Conservation (phyloP, 2,329 filamentous ascomycete species). For the Arthroderma sp. region DNA sequence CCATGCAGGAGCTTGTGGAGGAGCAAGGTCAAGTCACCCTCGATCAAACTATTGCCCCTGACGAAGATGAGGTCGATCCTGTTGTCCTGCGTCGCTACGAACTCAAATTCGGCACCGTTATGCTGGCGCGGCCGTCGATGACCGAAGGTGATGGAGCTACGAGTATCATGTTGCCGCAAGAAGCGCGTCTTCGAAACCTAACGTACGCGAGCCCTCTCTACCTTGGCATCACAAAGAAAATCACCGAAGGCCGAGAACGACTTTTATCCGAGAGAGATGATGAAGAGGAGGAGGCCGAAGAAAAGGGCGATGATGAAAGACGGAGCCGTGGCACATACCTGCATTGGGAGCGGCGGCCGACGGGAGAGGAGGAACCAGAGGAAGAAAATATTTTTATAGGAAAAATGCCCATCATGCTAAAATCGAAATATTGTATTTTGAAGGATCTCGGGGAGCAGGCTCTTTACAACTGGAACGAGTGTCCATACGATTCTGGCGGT, state of each 20-base stretch:
- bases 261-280: conserved; percentile 55
- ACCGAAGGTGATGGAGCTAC: conserved; percentile 87
- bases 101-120: conserved; percentile 82
- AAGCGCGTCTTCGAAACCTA: conserved; percentile 86
- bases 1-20: conserved; percentile 85
- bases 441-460: conserved; percentile 71
- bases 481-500: conserved; percentile 93
- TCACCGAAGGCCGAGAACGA: conserved; percentile 69
- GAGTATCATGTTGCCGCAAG: conserved; percentile 76
- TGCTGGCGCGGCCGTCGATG: conserved; percentile 78
- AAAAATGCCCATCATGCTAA: conserved; percentile 94
- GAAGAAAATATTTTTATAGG: conserved; percentile 77
- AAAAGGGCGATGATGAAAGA: conserved; percentile 40
- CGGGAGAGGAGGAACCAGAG: conserved; percentile 40
- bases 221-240: conserved; percentile 72
- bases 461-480: conserved; percentile 86
- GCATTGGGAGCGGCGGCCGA: conserved; percentile 35
- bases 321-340: conserved; percentile 30
- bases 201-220: conserved; percentile 91
- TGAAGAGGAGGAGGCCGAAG: conserved; percentile 32
- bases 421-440: conserved; percentile 88
- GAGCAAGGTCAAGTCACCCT: conserved; percentile 87
- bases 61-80: conserved; percentile 56
- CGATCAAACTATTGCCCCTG: conserved; percentile 75
- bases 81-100: conserved; percentile 86